Base-by-base conservation (phyloP, 2,329 filamentous ascomycete genomes). In the Pseudogymnoascus sp. region DNA sequence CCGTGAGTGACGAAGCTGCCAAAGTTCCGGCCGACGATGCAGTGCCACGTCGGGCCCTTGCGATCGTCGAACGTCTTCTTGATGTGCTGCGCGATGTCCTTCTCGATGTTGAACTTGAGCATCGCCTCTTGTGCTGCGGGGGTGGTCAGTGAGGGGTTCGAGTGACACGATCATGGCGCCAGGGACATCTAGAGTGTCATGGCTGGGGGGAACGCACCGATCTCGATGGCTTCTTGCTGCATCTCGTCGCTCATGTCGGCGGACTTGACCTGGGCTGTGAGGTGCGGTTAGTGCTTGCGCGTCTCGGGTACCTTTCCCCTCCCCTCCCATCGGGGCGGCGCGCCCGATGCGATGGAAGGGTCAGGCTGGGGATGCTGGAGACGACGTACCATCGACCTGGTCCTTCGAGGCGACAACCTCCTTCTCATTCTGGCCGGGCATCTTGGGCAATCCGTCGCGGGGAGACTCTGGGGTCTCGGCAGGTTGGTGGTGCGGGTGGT, bases 201-300 rank as follows among this genome's bases (percentile, higher is more conserved):
- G 10, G 59, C 23, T 1, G 17, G 33, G 33, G 23, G 23, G 36
- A 68, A 81, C 92, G 70, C 87, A 97, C 93, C 92, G 75, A 97
- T 89, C 85, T 97, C 91, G 73, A 99, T 90, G 57, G 88, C 91
- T 78, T 97, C 93, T 72, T 90, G 86, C 74, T 97, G 92, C 95
- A 99, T 96, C 72, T 97, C 93, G 65, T 97, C 93, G 72, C 88
- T 93, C 95, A 99, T 99, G 76, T 99, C 95, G 65, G 91, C 93
- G 71, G 93, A 96, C 82, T 99, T 99, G 78, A 99, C 88, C 79
- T 96, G 92, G 67, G 91, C 95, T 99, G 61, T 57, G 35, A 57
- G 17, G 42, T 62, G 35, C 2, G 26, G 47, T 57, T 57, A 57
- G 47, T 57, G n/a, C 11, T 10, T 57, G 47, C 47, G 26, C 47